Evolutionary conservation across 2,329 filamentous ascomycete species (phyloP), one percentile per base, ranked within the genome.

Genomic region (Penicillium oxalicum): DNA sequence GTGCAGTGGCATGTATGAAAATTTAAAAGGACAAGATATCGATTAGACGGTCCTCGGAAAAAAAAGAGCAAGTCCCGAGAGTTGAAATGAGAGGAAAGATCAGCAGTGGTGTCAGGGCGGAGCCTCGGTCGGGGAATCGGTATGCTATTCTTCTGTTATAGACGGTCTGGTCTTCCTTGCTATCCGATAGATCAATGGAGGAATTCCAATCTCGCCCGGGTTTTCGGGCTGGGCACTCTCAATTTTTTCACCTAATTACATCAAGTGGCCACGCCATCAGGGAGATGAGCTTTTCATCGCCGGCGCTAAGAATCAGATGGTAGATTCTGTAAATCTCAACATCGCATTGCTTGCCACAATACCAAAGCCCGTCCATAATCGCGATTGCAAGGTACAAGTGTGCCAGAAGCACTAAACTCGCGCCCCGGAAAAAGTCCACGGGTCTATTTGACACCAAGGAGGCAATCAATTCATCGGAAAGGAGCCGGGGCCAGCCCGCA

Each of bases 381-480:
- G 47, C 39, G 13, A 51, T 34, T 4, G 41, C 11, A 6, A 59
- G 18, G 34, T 59, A 57, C 5, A 61, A 46, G 34, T 61, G 52
- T 5, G 52, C 57, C 4, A 61, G 37, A 8, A 59, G 57, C 1
- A 42, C 33, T 13, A 50, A 57, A 1, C 52, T 56, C 0, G 53
- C 18, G 1, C 45, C 54, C 4, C 35, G 37, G 2, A 32, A 2
- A 1, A 35, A 34, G 1, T 36, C 45, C 1, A 46, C 6, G n/a
- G 25, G 7, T 4, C 36, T 9, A 5, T 49, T 18, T 2, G 36
- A 32, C 2, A 54, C 40, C 4, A 61, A 34, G 2, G 48, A 47
- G 5, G 40, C 42, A 1, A 61, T 47, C 9, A 61, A 61, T 1
- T 4, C 29, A 2, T 44, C 37, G 1, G 54, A 36, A 3, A 61